phyloP scores from a whole-genome alignment of 768 basidiomycete genomes.

The Collybia nuda region DNA sequence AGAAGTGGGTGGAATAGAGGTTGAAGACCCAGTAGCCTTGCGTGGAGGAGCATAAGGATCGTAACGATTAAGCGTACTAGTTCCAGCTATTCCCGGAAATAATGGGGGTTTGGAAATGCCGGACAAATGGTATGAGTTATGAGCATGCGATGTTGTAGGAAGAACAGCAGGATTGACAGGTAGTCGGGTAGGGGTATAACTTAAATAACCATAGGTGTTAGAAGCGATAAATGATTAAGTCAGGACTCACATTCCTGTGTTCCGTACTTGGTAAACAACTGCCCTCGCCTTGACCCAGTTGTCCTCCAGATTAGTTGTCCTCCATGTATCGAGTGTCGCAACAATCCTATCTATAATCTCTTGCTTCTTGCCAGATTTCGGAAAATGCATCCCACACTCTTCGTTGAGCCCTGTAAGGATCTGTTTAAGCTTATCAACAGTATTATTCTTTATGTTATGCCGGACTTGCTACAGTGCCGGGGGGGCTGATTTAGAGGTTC shows the following conservation, averaged over 20 bases:
- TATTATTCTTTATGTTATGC: constrained; percentile 72
- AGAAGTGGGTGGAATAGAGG: constrained; percentile 33
- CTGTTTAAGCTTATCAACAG: constrained; percentile 84
- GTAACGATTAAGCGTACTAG: constrained; percentile 46
- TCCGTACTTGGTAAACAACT: constrained; percentile 67
- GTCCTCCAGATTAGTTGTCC: constrained; percentile 51
- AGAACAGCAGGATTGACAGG: constrained; percentile 13
- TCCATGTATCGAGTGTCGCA: constrained; percentile 59
- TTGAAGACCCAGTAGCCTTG: constrained; percentile 31
- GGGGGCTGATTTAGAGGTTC: constrained; percentile 11
- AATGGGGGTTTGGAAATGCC: constrained; percentile 27
- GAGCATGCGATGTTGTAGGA: constrained; percentile 15
- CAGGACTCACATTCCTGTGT: constrained; percentile 61
- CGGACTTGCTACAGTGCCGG: constrained; percentile 54
- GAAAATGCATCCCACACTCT: constrained; percentile 65
- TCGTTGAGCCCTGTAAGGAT: constrained; percentile 79
- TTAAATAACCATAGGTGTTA: constrained; percentile 6
- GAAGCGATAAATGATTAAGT: background rate
- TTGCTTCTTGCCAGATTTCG: constrained; percentile 84
- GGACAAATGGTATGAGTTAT: constrained; percentile 17
- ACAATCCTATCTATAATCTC: constrained; percentile 82
- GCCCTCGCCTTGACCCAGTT: constrained; percentile 70
- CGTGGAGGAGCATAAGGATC: constrained; percentile 69
- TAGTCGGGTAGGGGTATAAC: constrained; percentile 19
- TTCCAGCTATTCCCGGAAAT: constrained; percentile 24